Conservation (phyloP, 2,329 filamentous ascomycete genomes). For the Colletotrichum neosansevieriae region DNA sequence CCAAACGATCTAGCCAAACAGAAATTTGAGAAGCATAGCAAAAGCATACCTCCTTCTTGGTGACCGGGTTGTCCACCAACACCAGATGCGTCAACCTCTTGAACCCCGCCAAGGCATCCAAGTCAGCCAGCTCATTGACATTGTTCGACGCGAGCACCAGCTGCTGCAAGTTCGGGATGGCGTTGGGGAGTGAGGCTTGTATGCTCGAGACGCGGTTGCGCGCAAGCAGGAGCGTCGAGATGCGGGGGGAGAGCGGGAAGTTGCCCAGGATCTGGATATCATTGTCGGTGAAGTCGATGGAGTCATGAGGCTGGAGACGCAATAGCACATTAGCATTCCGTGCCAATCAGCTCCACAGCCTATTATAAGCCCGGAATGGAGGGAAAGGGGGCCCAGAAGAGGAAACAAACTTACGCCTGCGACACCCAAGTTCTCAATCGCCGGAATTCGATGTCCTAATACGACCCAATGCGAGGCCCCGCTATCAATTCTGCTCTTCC, state of each 20-base stretch:
- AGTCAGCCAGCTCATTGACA: constrained; percentile 84
- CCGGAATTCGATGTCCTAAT: constrained; percentile 97
- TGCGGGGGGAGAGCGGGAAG: constrained; percentile 90
- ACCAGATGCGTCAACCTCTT: constrained; percentile 81
- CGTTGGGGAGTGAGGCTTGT: constrained; percentile 78
- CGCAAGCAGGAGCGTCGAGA: constrained; percentile 88
- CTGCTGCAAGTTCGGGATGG: constrained; percentile 84
- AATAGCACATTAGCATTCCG: too few species aligned
- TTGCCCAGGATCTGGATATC: constrained; percentile 91
- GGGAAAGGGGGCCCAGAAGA: not conserved
- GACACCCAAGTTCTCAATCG: constrained; percentile 97
- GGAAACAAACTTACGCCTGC: constrained; percentile 76
- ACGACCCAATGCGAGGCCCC: constrained; percentile 55
- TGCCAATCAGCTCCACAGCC: too few species aligned
- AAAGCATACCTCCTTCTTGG: constrained; percentile 85
- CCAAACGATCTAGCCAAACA: not conserved
- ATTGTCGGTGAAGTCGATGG: constrained; percentile 98
- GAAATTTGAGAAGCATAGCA: too few species aligned
- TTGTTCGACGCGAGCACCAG: constrained; percentile 88
- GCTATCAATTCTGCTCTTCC: constrained; percentile 84
- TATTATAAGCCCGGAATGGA: too few species aligned
- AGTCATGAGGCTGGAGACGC: constrained; percentile 81
- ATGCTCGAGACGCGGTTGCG: constrained; percentile 89
- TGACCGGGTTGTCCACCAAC: constrained; percentile 88
- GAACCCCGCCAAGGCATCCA: constrained; percentile 82